phyloP scores from a whole-genome alignment of 139 green algal genomes.

The Closterium sp. region DNA sequence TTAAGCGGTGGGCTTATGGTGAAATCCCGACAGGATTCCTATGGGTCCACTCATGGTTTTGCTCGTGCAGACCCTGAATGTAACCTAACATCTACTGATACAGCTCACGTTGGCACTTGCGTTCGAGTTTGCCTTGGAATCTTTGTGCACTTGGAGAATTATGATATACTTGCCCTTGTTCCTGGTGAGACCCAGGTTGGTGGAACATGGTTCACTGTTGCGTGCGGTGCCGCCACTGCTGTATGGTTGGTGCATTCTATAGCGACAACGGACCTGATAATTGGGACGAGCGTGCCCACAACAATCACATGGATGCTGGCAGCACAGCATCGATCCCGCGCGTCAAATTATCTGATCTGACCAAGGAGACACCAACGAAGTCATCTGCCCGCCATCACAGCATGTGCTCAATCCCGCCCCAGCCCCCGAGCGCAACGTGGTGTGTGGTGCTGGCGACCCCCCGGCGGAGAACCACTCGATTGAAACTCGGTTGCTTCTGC shows the following conservation, averaged over 20 bases:
- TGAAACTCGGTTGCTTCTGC: neutral
- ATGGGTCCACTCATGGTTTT: too few relatives aligned
- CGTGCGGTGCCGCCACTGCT: neutral
- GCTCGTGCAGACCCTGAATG: too few relatives aligned
- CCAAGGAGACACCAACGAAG: neutral
- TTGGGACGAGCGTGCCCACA: neutral
- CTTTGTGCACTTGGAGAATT: neutral
- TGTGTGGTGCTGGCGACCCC: neutral
- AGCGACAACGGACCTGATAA: neutral
- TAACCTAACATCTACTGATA: too few relatives aligned
- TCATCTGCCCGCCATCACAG: too few relatives aligned
- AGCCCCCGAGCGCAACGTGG: neutral
- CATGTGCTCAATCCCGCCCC: too few relatives aligned
- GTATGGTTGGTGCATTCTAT: neutral
- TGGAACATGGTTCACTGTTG: neutral
- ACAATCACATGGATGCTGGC: neutral
- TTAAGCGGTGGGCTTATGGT: too few relatives aligned
- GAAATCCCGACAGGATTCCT: too few relatives aligned
- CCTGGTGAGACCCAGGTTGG: neutral
- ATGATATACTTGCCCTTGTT: neutral
- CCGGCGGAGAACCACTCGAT: neutral
- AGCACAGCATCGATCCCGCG: neutral
- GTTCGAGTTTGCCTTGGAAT: neutral
- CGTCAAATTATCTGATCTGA: neutral
- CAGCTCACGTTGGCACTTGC: too few relatives aligned